Percentiles rank a stretch among this genome's conserved stretches.
Conservation (phyloP, 2,329 filamentous ascomycete species). For the Leptographium procerum region DNA sequence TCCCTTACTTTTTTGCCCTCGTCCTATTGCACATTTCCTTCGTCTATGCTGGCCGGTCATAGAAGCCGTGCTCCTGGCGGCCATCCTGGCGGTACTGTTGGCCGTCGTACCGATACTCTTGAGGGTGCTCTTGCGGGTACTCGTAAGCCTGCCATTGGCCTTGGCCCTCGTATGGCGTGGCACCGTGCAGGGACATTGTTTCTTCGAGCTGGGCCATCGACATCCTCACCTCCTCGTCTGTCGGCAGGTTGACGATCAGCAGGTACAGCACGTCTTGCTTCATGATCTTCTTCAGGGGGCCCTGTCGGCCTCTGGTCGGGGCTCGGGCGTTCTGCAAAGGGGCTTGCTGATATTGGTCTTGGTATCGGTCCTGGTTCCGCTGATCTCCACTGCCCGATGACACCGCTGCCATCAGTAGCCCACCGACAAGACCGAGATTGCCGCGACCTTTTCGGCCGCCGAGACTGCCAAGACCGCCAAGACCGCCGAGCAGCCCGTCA, state of each 20-base stretch:
- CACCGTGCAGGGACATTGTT: too few relatives aligned
- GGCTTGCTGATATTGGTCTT: too few relatives aligned
- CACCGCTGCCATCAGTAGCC: not conserved
- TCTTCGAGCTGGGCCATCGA: conserved; percentile 11
- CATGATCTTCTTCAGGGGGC: not conserved
- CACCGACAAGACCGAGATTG: too few relatives aligned
- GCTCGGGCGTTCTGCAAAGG: not conserved
- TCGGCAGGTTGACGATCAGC: conserved; percentile 38
- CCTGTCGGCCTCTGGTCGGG: not conserved
- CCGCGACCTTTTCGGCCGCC: too few relatives aligned
- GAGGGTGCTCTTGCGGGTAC: too few relatives aligned
- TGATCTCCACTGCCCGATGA: not conserved
- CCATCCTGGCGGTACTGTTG: not conserved
- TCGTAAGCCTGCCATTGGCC: too few relatives aligned
- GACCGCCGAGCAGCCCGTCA: not conserved
- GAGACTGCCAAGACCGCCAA: not conserved
- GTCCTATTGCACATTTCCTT: too few relatives aligned
- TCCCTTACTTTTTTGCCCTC: too few relatives aligned
- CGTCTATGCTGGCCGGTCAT: too few relatives aligned
- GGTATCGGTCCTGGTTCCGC: not conserved
- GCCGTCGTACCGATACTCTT: too few relatives aligned
- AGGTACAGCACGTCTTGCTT: conserved; percentile 36
- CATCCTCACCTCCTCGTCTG: conserved; percentile 26
- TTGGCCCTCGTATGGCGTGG: too few relatives aligned
- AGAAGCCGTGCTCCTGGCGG: too few relatives aligned